phyloP scores from a whole-genome alignment of 768 basidiomycete genomes.

The Russula foetens region DNA sequence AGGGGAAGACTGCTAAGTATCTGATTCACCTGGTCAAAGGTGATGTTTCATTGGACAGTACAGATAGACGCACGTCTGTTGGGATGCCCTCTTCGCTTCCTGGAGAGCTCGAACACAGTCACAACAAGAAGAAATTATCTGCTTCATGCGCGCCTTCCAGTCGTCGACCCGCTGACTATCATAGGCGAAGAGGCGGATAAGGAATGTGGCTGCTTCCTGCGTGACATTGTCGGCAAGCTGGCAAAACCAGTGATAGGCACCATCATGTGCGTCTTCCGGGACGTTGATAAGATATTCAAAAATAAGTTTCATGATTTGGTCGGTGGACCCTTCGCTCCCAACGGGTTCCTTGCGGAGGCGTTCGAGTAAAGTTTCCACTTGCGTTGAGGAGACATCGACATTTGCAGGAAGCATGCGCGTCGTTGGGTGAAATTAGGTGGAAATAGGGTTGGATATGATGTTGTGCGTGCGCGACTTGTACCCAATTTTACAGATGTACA shows the following conservation, averaged over 20 bases:
- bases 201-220: constrained; percentile 66
- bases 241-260: constrained; percentile 75
- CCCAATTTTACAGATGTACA: background rate
- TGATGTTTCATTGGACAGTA: background rate
- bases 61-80: constrained; percentile 55
- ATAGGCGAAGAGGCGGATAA: constrained; percentile 78
- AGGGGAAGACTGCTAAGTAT: constrained; percentile 63
- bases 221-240: constrained; percentile 45
- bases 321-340: constrained; percentile 40
- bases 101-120: constrained; percentile 64
- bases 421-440: too few relatives aligned
- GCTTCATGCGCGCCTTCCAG: constrained; percentile 54
- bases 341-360: constrained; percentile 52
- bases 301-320: constrained; percentile 40
- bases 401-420: constrained; percentile 4
- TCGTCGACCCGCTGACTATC: constrained; percentile 44
- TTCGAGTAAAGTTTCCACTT: constrained; percentile 44
- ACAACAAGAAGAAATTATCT: constrained; percentile 54
- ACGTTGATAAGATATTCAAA: constrained; percentile 48
- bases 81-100: constrained; percentile 53
- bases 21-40: constrained; percentile 32
- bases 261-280: constrained; percentile 25
- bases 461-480: background rate
- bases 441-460: background rate
- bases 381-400: background rate